Base-by-base conservation (phyloP, 139 green algal species). In the Marvania coccoides region DNA sequence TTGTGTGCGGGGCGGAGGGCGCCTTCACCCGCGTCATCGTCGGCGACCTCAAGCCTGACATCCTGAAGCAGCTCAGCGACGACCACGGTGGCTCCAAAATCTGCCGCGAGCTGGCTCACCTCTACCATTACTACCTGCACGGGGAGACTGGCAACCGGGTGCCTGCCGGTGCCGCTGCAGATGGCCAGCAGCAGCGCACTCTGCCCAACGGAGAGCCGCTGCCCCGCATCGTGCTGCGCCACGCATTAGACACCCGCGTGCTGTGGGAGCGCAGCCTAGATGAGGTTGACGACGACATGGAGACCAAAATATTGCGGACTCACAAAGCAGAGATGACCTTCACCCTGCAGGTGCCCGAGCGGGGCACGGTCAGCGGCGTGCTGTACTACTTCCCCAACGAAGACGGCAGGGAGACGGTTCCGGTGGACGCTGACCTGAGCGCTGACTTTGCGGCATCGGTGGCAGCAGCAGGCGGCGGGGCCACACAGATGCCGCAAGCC, bases 51-150 rank as follows among this genome's bases (percentile, higher is more conserved):
- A 91, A 91, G 74, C 54, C 72, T 1, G 79, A 86, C 2, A 67
- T 88, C 14, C 55, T 86, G 47, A 54, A 69, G 2, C 69, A 83
- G 67, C 70, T 89, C 29, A 64, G 66, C 23, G 75, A 78, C 10
- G 36, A 67, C 6, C 55, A 79, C 14, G 51, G 42, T 23, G 71
- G 60, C 28, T 28, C 33, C 14, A 35, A 64, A 29, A 59, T 83
- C 5, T 75, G 67, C 60, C 38, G 45, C 51, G 76, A 89, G 63
- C 78, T 94, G 42, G 86, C 82, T 14, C 87, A 94, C 67, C 60
- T 92, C 4, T 94, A 94, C 73, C 87, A 94, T 65, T 94, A 91
- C 70, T 94, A 94, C 79, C 62, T 94, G 47, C 86, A 92, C 35
- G 87, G 87, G 2, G 65, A 79, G 2, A 23, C 53, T 9, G 87